A percentile compares a stretch with the other conserved stretches of the same genome.
These are phyloP conservation scores for Avena sativa DNA, from an alignment of 176 grass and related monocot species.

Conservation along the genomic window DNA sequence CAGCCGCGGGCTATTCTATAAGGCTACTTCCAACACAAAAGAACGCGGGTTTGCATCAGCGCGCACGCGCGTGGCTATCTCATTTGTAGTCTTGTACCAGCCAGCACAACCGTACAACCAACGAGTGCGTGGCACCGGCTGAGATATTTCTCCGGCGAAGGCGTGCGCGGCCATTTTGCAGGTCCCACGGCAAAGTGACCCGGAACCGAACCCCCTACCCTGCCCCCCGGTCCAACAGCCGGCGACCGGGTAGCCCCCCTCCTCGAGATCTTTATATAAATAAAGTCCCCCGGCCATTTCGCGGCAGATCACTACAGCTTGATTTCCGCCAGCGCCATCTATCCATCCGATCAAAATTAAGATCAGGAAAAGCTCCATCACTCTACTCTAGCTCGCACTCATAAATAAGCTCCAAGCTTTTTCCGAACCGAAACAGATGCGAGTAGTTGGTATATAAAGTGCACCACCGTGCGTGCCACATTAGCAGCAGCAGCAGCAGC, in stretches of 20 bases:
- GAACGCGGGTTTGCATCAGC: conserved; percentile 19
- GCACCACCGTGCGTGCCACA: neutral
- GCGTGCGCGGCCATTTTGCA: neutral
- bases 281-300: neutral
- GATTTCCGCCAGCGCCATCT: conserved; percentile 11
- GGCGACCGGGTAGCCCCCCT: neutral
- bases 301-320: conserved; percentile 21
- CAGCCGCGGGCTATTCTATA: neutral
- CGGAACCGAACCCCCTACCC: neutral
- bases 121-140: conserved; percentile 19
- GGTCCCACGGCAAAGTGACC: conserved; percentile 27
- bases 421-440: neutral
- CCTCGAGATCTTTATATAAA: conserved; percentile 34
- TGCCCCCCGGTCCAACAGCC: conserved; percentile 29
- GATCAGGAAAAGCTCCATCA: neutral
- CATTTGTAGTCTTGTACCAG: conserved; percentile 28
- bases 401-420: conserved; percentile 30
- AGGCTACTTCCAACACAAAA: neutral
- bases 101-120: neutral
- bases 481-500: neutral
- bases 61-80: conserved; percentile 23
- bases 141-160: conserved; percentile 49
- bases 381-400: neutral
- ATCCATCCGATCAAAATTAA: neutral
- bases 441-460: neutral